Base-by-base conservation (phyloP, 768 basidiomycete genomes). In the Collybiopsis confluens region DNA sequence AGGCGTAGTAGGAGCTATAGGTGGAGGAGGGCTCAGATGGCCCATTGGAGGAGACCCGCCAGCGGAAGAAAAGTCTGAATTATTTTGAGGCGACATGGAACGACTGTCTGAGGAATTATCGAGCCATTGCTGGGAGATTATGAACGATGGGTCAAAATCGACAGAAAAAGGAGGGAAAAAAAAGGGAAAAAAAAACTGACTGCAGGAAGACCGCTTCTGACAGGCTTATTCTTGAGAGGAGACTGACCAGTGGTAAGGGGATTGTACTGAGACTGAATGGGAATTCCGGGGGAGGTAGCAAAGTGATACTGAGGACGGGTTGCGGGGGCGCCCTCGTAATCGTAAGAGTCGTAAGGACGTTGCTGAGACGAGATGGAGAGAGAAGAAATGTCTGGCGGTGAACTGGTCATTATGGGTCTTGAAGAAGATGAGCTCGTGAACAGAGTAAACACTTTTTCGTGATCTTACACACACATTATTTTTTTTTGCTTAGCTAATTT, bases 291-390 rank as follows among this genome's bases (percentile, higher is more conserved):
- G 48, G 83, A 78, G 36, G 90, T 85, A 41, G 79, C 72, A 69
- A 85, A 91, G 66, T 86, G 87, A 73, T 84, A 90, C 61, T 75
- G 83, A 58, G 75, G 70, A 71, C 86, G 82, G 60, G 61, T 65
- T 52, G 72, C 74, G 69, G 64, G 71, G 60, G 70, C 63, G 70
- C 77, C 80, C 66, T 92, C 88, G 74, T 86, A 90, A 77, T 90
- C 87, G 73, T 89, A 89, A 85, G 76, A 72, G 70, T 92, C 89
- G 75, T 91, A 82, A 78, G 86, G 82, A 80, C 87, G 88, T 85
- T 82, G 84, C 47, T 46, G 45, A 58, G 80, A 75, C 70, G 79
- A 79, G 69, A 91, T 82, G 63, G 88, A 85, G 65, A 92, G 73
- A 60, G 86, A 76, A 46, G 86, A 83, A 62, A 92, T 81, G 74